Base-by-base conservation (phyloP, 768 basidiomycete genomes). In the Lactifluus subvellereus region DNA sequence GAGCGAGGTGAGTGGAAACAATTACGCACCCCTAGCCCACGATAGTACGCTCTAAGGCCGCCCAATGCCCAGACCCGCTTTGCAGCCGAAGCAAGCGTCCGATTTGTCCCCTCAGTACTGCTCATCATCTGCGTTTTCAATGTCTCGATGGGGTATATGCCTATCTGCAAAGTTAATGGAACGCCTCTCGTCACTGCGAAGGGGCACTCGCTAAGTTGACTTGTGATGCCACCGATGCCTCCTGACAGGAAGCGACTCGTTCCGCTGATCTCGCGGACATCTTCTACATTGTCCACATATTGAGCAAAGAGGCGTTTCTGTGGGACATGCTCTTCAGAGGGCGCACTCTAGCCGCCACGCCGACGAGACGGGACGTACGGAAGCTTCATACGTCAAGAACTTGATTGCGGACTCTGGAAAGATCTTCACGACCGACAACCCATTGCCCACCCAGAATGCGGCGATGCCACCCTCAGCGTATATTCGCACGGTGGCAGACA, bases 111-210 rank as follows among this genome's bases (percentile, higher is more conserved):
- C 22, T 79, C 87, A 3, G 89, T 81, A 66, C 82, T 88, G 72
- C 94, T 96, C 93, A 98, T 98, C 85, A 98, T 91, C 84, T 97
- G 91, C 0, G 96, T 98, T 87, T 99, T 98, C 57, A 98, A 76
- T 2, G 96, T 98, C 74, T 98, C 97, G 68, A 98, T 85, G 1
- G 95, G 94, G 74, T 97, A 98, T 76, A 98, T 98, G 65, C 91
- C 94, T 94, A 68, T 27, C 66, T 53, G 27, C 58, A 16, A 62
- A 59, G 68, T 72, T 55, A 75, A 59, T 42, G 14, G 16, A 61
- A 67, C 43, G 45, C 30, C 55, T 60, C 47, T 52, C 22, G 48
- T 51, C 27, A 65, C 38, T 45, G 49, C 59, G 43, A 69, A 6
- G 50, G 56, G 62, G n/a, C 18, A 76, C 87, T 72, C 66, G 91